Base-by-base conservation (phyloP, 805 yeast genomes). In the Lipomyces starkeyi region DNA sequence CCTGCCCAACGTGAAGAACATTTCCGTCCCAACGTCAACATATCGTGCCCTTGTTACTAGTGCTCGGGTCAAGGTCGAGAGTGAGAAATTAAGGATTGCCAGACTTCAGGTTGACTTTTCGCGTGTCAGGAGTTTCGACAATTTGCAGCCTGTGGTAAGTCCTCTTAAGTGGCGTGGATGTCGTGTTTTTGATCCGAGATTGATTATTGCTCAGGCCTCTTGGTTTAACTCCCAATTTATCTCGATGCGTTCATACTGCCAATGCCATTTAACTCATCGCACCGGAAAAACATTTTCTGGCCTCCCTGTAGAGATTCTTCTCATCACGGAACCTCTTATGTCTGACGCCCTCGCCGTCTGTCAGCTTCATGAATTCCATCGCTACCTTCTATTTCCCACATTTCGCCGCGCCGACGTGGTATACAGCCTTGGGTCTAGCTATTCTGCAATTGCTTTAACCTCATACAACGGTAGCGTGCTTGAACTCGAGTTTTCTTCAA, bases 51-150 rank as follows among this genome's bases (percentile, higher is more conserved):
- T 73, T 9, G 73, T 73, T 13, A 27, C 67, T 4, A 14, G 62
- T 22, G 74, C 75, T 22, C 63, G 75, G n/a, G 55, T 66, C 7
- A 65, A 66, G 32, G 74, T 65, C 29, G 75, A 72, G 37, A 40
- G 59, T 43, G 72, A 69, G 35, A 63, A 58, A 34, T 55, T 69
- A 11, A 62, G 72, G n/a, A 63, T 59, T 22, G 70, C 72, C 3
- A 65, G 67, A 14, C 56, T 62, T 34, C 63, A 62, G 29, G 56
- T 69, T 25, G 72, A 69, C 52, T 69, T 68, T 40, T 63, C 71
- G 11, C 58, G 61, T 20, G 71, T 69, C 14, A 62, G 69, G 56
- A 69, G 71, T 55, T 69, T 69, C 57, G 72, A 69, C 47, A 53
- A 62, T 3, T 64, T 69, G 35, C 64, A 69, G 59, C 66, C 72